Evolutionary conservation across 345 rosid species (phyloP).

Genomic region (Hirschfeldia incana): DNA sequence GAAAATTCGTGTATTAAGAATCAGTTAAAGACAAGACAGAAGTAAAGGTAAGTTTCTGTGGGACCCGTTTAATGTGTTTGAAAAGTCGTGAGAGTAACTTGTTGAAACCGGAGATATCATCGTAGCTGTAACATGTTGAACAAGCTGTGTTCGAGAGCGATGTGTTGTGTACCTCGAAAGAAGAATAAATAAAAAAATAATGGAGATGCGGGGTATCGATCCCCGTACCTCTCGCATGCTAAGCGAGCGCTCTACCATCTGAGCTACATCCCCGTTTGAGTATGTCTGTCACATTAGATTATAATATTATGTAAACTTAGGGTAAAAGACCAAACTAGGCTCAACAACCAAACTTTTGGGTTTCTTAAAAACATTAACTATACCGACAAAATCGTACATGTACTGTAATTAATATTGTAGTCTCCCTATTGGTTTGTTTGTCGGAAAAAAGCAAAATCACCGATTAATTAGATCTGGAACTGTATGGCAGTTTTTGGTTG

Average conservation of each 20-base stretch:
- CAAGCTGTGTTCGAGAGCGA: not conserved
- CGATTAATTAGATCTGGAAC: not conserved
- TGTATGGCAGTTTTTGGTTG: not conserved
- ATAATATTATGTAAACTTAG: too few species aligned
- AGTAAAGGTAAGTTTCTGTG: not conserved
- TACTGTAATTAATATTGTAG: not conserved
- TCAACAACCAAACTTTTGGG: not conserved
- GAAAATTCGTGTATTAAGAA: not conserved
- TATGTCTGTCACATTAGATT: too few species aligned
- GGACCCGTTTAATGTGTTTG: not conserved
- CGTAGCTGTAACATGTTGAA: not conserved
- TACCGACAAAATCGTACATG: not conserved
- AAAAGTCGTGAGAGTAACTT: not conserved
- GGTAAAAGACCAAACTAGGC: not conserved
- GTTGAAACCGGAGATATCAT: not conserved
- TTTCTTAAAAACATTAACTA: not conserved
- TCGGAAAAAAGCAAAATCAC: not conserved
- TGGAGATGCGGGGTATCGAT: constrained; percentile 91
- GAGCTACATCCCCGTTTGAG: constrained; percentile 70
- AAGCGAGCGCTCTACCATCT: constrained; percentile 95
- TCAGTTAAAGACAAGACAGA: not conserved
- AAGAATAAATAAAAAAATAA: not conserved
- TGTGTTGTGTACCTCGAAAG: not conserved
- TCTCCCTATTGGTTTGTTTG: not conserved
- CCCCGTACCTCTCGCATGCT: constrained; percentile 92